phyloP scores from a whole-genome alignment of 202 grass and related monocot genomes.

The Sporobolus alterniflorus region DNA sequence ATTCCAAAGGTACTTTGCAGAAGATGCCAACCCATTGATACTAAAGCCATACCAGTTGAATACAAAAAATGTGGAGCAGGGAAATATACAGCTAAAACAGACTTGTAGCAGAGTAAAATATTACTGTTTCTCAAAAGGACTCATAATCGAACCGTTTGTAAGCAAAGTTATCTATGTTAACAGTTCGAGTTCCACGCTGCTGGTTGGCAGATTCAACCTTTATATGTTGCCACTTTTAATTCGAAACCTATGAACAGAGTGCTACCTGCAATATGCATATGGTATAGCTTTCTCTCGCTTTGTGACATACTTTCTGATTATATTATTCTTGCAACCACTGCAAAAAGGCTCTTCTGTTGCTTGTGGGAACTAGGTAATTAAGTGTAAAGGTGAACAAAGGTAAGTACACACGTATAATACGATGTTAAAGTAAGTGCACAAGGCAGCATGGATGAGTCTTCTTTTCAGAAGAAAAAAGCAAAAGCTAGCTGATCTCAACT shows the following conservation, averaged over 20 bases:
- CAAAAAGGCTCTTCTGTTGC: background rate
- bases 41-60: background rate
- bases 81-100: background rate
- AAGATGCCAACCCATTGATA: constrained; percentile 35
- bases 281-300: background rate
- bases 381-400: background rate
- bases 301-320: background rate
- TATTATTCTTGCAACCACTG: constrained; percentile 10
- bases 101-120: background rate
- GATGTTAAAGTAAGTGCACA: constrained; percentile 17
- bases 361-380: background rate
- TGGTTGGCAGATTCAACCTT: constrained; percentile 26
- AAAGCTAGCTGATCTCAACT: constrained; percentile 3
- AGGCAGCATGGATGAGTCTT: constrained; percentile 17
- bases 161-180: constrained; percentile 14
- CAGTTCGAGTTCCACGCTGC: constrained; percentile 17
- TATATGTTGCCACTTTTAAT: background rate
- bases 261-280: background rate
- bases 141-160: too few species aligned
- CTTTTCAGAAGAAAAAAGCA: constrained; percentile 26
- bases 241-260: too few species aligned
- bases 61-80: background rate
- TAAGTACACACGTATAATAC: background rate
- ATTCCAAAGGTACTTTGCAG: constrained; percentile 32
- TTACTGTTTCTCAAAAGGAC: constrained; percentile 5